Evolutionary conservation across 192 early-diverging fungal species (phyloP).

Genomic region (Rhizophagus prolifer): DNA sequence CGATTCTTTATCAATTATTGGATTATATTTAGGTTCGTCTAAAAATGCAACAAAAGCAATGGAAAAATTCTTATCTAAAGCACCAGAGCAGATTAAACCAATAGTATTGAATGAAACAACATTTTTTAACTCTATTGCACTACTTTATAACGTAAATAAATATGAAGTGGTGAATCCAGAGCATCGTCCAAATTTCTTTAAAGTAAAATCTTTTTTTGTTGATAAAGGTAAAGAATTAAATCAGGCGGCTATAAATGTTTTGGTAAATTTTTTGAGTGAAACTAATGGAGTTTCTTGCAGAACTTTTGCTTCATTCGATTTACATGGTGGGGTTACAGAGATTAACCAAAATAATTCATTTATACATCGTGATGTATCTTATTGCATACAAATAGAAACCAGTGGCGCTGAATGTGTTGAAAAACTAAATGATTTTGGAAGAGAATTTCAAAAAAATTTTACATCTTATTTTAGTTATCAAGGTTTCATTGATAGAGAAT

Average conservation of each 20-base stretch:
- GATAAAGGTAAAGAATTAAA: neutral
- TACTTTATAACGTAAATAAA: neutral
- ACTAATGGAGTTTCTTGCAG: neutral
- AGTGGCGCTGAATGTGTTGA: slow-evolving; percentile 26
- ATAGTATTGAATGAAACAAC: neutral
- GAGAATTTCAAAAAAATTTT: slow-evolving; percentile 22
- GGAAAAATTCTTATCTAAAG: neutral
- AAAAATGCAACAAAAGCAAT: neutral
- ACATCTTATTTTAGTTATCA: slow-evolving; percentile 25
- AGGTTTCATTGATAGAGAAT: slow-evolving; percentile 33
- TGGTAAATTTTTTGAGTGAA: neutral
- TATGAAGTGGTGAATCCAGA: neutral
- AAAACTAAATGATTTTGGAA: slow-evolving; percentile 5
- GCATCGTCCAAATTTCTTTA: neutral
- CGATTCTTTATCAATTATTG: neutral
- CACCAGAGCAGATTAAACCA: too few relatives aligned
- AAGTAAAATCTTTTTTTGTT: neutral
- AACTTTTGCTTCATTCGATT: neutral
- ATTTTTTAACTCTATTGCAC: slow-evolving; percentile 3
- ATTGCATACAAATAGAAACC: slow-evolving; percentile 10
- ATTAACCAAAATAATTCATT: neutral
- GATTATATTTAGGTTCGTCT: neutral
- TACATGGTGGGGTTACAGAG: neutral
- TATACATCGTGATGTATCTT: slow-evolving; percentile 18
- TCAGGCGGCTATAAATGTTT: neutral